A percentile compares a stretch with the other conserved stretches of the same genome.
Conservation (phyloP, 2,329 filamentous ascomycete species). For the Fusarium sp. region DNA sequence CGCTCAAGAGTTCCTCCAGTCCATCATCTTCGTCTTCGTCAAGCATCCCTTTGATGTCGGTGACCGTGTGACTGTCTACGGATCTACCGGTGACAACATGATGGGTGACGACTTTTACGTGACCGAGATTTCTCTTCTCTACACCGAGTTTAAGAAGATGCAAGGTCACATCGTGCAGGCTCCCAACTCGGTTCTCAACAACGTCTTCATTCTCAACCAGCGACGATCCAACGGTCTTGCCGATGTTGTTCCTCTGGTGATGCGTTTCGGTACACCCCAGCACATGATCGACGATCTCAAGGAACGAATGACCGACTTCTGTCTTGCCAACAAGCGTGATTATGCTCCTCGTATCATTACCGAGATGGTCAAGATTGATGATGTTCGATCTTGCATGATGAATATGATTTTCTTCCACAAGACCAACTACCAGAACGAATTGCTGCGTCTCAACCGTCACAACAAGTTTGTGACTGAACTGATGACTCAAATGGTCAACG, state of each 20-base stretch:
- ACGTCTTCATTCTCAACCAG: conserved; percentile 94
- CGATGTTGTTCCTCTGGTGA: conserved; percentile 83
- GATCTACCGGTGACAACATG: conserved; percentile 82
- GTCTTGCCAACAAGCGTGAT: conserved; percentile 86
- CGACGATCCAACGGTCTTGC: conserved; percentile 88
- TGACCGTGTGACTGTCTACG: conserved; percentile 91
- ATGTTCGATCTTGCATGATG: conserved; percentile 86
- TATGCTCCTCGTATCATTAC: conserved; percentile 88
- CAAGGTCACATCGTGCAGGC: conserved; percentile 96
- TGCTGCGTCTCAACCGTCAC: conserved; percentile 86
- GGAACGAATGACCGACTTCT: conserved; percentile 83
- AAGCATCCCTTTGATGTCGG: conserved; percentile 98
- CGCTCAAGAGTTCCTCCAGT: conserved; percentile 93
- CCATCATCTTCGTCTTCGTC: conserved; percentile 93
- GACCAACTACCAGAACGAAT: conserved; percentile 94
- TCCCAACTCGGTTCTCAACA: conserved; percentile 93
- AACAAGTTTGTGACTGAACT: conserved; percentile 95
- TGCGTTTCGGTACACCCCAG: conserved; percentile 88
- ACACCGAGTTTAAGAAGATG: conserved; percentile 99
- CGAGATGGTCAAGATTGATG: conserved; percentile 80
- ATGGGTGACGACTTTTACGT: conserved; percentile 95
- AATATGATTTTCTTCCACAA: conserved; percentile 99
- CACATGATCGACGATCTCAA: conserved; percentile 87
- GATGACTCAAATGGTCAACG: conserved; percentile 84
- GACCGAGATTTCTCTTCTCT: conserved; percentile 90